These are phyloP conservation scores for Aspergillus glaucus DNA, from an alignment of 2,329 filamentous ascomycete genomes.

Conservation along the genomic window DNA sequence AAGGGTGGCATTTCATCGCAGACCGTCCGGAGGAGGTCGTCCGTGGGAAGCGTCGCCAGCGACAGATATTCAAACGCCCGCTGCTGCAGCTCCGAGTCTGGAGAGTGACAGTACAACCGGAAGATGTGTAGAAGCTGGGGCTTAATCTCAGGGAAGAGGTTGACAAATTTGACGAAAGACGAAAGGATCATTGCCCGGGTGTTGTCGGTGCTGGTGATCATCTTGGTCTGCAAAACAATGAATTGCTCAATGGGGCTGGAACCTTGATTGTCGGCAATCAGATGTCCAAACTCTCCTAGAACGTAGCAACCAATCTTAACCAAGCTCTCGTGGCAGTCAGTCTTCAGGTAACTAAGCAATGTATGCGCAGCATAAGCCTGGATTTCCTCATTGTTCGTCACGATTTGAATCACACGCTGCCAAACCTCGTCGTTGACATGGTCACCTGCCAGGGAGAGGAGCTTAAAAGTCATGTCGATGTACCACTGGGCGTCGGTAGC, in stretches of 20 bases:
- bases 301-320: slow-evolving; percentile 98
- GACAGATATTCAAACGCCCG: slow-evolving; percentile 91
- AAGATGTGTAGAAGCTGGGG: slow-evolving; percentile 88
- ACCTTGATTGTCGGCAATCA: slow-evolving; percentile 84
- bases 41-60: slow-evolving; percentile 75
- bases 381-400: slow-evolving; percentile 97
- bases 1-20: slow-evolving; percentile 99
- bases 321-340: slow-evolving; percentile 90
- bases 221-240: slow-evolving; percentile 82
- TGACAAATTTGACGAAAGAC: slow-evolving; percentile 95
- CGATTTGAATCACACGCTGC: slow-evolving; percentile 97
- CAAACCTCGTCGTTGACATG: slow-evolving; percentile 99
- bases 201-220: slow-evolving; percentile 78
- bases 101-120: slow-evolving; percentile 82
- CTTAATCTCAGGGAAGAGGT: slow-evolving; percentile 97
- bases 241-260: slow-evolving; percentile 98
- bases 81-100: slow-evolving; percentile 94
- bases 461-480: slow-evolving; percentile 88
- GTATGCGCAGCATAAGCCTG: slow-evolving; percentile 95
- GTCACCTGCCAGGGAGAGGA: slow-evolving; percentile 94
- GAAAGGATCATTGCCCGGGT: slow-evolving; percentile 92
- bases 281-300: slow-evolving; percentile 90
- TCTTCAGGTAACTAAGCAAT: slow-evolving; percentile 84
- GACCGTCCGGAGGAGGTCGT: slow-evolving; percentile 85
- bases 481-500: slow-evolving; percentile 99